A percentile compares a stretch with the other conserved stretches of the same genome.
These are phyloP conservation scores for Moniliella sp. DNA, from an alignment of 1,284 basidiomycete species.

Conservation along the genomic window DNA sequence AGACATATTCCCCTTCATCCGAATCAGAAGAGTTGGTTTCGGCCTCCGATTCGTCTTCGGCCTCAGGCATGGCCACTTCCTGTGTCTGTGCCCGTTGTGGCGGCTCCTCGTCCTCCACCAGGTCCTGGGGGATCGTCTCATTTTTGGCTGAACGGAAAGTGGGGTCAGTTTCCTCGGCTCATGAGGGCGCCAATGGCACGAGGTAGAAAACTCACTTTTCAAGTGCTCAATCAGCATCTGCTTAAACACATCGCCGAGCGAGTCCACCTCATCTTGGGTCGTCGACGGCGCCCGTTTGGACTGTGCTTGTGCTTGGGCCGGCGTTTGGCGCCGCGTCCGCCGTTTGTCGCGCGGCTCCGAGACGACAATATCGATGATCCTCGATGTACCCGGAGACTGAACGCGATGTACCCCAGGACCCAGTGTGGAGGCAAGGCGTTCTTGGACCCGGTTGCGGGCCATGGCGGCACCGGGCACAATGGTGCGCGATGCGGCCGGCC, in stretches of 20 bases:
- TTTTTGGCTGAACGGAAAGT: slow-evolving; percentile 6
- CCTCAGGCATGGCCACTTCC: not conserved
- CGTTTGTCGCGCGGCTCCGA: not conserved
- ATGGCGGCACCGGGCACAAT: not conserved
- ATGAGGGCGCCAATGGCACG: too few relatives aligned
- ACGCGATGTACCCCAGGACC: not conserved
- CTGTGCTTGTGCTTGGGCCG: not conserved
- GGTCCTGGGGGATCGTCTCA: slow-evolving; percentile 8
- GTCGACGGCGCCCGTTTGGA: not conserved
- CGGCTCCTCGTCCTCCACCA: slow-evolving; percentile 2
- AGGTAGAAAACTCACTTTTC: slow-evolving; percentile 1
- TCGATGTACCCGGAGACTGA: too few relatives aligned
- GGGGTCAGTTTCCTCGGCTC: too few relatives aligned
- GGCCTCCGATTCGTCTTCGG: not conserved
- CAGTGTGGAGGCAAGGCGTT: not conserved
- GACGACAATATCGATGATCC: slow-evolving; percentile 11
- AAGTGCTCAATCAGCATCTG: slow-evolving; percentile 16
- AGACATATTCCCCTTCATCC: slow-evolving; percentile 18
- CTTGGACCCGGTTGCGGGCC: not conserved
- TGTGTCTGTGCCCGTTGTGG: slow-evolving; percentile 3
- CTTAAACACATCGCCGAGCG: slow-evolving; percentile 13
- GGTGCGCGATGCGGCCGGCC: not conserved
- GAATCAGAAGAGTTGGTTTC: slow-evolving; percentile 3
- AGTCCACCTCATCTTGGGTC: slow-evolving; percentile 9
- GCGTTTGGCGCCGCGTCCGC: not conserved